Base-by-base conservation (phyloP, 208 protist species). In the Wallacemonas sp. region DNA sequence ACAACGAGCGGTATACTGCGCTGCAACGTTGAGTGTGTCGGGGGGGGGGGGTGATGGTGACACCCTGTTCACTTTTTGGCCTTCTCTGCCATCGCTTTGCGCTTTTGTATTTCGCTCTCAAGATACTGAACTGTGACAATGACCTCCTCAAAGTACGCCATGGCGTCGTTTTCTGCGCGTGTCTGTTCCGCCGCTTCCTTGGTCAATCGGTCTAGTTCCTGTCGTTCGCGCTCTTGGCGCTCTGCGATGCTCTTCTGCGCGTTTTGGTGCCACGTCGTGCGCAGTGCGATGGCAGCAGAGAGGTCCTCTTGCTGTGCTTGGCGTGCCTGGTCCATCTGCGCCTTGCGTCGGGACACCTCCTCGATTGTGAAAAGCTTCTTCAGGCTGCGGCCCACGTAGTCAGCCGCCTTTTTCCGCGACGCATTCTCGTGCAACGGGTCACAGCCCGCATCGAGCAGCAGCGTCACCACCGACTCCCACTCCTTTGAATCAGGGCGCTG, bases 351-450 rank as follows among this genome's bases (percentile, higher is more conserved):
- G 54, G 78, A 55, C 24, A 91, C 85, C 21, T 84, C 84, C 45
- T 94, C 87, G 42, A 71, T 79, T 8, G 79, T 87, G 58, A 94
- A 94, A 36, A 96, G 57, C 63, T 73, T 78, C 63, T 94, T 92
- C 4, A 93, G 72, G 2, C 78, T 77, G 13, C 91, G 79, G 22
- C 77, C 74, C 26, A 96, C 83, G 63, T 91, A 93, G 66, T 93
- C 91, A 24, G 77, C 78, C 27, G 91, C 78, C 64, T 79, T 88
- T 66, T 94, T 93, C 37, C 79, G 71, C 22, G 80, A 91, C 22
- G 76, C 87, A 66, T 96, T 96, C 67, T 91, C 75, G 57, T 85
- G 72, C 36, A 64, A 34, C 8, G 86, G 81, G 61, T 94, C 79
- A 53, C 87, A 89, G 42, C 91, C 91, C 0, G 78, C 73, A 54